Conservation (phyloP, 208 protist genomes). For the Trypanosoma rangeli region DNA sequence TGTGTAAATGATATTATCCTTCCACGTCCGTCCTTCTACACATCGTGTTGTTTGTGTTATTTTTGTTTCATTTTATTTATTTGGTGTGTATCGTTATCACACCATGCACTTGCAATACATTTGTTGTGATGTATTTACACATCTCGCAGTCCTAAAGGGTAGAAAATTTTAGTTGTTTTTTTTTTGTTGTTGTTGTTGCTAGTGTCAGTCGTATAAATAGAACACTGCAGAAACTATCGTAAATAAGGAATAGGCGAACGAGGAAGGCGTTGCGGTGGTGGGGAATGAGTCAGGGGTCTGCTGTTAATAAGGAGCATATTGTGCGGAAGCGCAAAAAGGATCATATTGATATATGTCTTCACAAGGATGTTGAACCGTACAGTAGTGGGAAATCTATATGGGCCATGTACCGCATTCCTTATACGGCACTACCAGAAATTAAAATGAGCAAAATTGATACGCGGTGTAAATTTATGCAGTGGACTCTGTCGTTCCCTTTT, state of each 20-base stretch:
- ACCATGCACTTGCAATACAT: not conserved
- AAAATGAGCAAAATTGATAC: slow-evolving; percentile 79
- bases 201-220: too few species aligned
- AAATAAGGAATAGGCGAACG: not conserved
- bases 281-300: not conserved
- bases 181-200: too few species aligned
- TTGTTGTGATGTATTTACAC: too few species aligned
- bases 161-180: too few species aligned
- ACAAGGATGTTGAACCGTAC: slow-evolving; percentile 84
- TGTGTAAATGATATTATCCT: not conserved
- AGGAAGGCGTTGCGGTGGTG: not conserved
- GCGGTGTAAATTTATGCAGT: slow-evolving; percentile 67
- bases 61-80: not conserved
- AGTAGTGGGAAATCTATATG: slow-evolving; percentile 62
- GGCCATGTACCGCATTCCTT: slow-evolving; percentile 80
- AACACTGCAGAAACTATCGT: not conserved
- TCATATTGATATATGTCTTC: slow-evolving; percentile 90
- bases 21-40: too few species aligned
- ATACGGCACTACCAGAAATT: slow-evolving; percentile 87
- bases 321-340: slow-evolving; percentile 86
- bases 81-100: not conserved
- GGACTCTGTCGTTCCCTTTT: slow-evolving; percentile 82
- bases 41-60: too few species aligned
- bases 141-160: too few species aligned
- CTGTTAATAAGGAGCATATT: slow-evolving; percentile 57